Evolutionary conservation across 495 filamentous ascomycete genomes (phyloP).

Genomic region (Penicillium atrosanguineum): DNA sequence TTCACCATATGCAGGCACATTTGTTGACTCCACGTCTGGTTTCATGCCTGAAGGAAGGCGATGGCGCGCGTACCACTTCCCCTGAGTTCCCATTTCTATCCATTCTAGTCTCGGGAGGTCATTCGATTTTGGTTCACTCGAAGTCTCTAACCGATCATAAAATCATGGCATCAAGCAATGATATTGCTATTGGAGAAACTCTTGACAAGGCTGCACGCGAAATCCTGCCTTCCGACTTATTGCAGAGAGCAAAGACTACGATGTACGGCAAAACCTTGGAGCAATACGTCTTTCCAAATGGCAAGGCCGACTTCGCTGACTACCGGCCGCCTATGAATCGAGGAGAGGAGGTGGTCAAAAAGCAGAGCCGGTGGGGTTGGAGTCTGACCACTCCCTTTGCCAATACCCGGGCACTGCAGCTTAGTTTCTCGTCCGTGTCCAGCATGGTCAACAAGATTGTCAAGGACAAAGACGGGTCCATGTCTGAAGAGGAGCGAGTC

Average conservation of each 20-base stretch:
- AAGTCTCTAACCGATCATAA: conserved; percentile 60
- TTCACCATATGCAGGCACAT: conserved; percentile 98
- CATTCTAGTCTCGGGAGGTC: conserved; percentile 88
- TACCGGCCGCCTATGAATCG: conserved; percentile 55
- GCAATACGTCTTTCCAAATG: conserved; percentile 69
- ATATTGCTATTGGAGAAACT: conserved; percentile 81
- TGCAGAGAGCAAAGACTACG: conserved; percentile 46
- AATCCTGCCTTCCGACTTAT: conserved; percentile 57
- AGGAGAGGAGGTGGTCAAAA: conserved; percentile 48
- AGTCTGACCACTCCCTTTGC: conserved; percentile 52
- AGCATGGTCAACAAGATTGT: conserved; percentile 52
- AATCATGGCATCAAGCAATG: conserved; percentile 65
- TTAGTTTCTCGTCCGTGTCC: conserved; percentile 65
- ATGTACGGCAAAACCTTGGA: conserved; percentile 75
- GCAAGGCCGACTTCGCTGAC: conserved; percentile 45
- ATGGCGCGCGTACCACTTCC: not conserved
- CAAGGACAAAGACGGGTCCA: conserved; percentile 16
- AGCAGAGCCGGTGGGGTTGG: conserved; percentile 54
- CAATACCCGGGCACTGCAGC: conserved; percentile 49
- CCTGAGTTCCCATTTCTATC: conserved; percentile 79
- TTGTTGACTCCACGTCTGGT: conserved; percentile 84
- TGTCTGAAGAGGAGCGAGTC: conserved; percentile 49
- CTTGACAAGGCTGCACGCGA: conserved; percentile 81
- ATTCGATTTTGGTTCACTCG: conserved; percentile 81
- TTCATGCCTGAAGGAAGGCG: conserved; percentile 46